These are phyloP conservation scores for Backusella macrospora DNA, from an alignment of 192 early-diverging fungal genomes.

Conservation along the genomic window DNA sequence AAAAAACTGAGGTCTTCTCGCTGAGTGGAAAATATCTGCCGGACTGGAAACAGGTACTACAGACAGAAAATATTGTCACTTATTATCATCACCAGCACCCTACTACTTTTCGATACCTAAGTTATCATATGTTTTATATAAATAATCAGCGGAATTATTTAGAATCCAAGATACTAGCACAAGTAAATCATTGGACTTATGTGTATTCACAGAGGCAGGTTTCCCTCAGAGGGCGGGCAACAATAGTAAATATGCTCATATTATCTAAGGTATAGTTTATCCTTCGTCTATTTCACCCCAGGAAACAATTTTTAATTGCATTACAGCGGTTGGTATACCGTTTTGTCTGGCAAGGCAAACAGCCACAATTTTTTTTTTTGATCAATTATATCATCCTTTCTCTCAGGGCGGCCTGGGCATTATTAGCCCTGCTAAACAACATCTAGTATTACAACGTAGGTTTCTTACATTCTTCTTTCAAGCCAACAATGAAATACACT, in stretches of 20 bases:
- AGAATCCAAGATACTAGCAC: background rate
- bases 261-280: background rate
- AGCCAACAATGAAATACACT: no score
- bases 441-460: background rate
- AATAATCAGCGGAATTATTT: background rate
- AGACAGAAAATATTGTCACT: background rate
- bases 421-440: background rate
- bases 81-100: background rate
- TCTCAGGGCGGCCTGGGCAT: background rate
- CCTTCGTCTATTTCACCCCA: background rate
- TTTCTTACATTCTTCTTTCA: background rate
- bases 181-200: background rate
- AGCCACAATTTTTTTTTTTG: background rate
- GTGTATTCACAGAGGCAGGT: background rate
- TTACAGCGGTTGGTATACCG: background rate
- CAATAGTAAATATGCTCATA: background rate
- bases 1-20: slow-evolving; percentile 8
- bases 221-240: background rate
- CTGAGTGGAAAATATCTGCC: background rate
- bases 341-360: background rate
- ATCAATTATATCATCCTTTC: background rate
- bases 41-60: background rate
- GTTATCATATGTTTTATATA: background rate
- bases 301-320: background rate
- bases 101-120: background rate